These are phyloP conservation scores for Trichoderma sp. DNA, from an alignment of 2,329 filamentous ascomycete genomes.

Conservation along the genomic window DNA sequence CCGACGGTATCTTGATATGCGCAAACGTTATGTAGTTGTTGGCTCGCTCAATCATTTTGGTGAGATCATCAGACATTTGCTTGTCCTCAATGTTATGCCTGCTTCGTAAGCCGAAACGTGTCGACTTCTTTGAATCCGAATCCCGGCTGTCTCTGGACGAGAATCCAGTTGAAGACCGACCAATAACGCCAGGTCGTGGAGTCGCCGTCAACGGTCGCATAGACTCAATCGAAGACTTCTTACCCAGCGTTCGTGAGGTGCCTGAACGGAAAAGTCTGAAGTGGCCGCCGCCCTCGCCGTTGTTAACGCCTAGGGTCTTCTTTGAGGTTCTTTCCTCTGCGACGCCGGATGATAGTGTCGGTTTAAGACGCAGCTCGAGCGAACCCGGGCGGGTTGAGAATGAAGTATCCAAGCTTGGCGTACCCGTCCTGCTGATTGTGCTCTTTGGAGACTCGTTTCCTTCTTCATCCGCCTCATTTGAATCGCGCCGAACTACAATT, in stretches of 20 bases:
- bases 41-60: conserved; percentile 93
- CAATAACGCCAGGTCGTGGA: conserved; percentile 45
- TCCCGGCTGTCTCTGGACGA: conserved; percentile 43
- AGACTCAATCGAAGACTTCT: conserved; percentile 60
- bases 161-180: conserved; percentile 49
- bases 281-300: conserved; percentile 45
- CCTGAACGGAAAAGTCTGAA: conserved; percentile 54
- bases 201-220: conserved; percentile 44
- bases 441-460: conserved; percentile 47
- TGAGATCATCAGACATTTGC: conserved; percentile 80
- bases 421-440: conserved; percentile 41
- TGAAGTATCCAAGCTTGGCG: conserved; percentile 46
- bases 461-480: conserved; percentile 46
- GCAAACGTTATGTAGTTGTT: conserved; percentile 98
- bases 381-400: conserved; percentile 68
- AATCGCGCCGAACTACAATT: conserved; percentile 51
- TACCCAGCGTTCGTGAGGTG: conserved; percentile 47
- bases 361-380: conserved; percentile 78
- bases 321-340: conserved; percentile 39
- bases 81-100: conserved; percentile 55
- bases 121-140: conserved; percentile 49
- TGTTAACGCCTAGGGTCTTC: conserved; percentile 51
- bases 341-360: conserved; percentile 69
- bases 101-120: conserved; percentile 59
- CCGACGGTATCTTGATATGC: conserved; percentile 91